Evolutionary conservation across 352 stramenopile species (phyloP).

Genomic region (Phytophthora foliorum): DNA sequence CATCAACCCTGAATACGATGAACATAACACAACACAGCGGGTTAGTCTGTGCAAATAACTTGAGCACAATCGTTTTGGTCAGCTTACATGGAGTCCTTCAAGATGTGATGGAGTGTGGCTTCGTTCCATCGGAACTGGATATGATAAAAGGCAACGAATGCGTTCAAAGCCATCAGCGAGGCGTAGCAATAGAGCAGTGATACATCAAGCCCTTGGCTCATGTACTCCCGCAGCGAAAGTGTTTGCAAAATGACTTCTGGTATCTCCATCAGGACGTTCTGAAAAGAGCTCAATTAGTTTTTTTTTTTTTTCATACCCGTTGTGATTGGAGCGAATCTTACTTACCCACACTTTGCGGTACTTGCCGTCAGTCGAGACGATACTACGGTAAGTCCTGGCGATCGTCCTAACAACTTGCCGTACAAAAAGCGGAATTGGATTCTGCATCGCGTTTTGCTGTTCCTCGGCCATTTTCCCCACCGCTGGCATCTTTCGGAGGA

Average conservation of each 20-base stretch:
- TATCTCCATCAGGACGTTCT: slow-evolving; percentile 45
- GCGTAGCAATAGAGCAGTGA: slow-evolving; percentile 46
- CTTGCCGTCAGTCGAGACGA: slow-evolving; percentile 30
- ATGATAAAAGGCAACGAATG: slow-evolving; percentile 43
- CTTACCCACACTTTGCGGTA: slow-evolving; percentile 44
- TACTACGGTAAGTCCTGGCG: slow-evolving; percentile 9
- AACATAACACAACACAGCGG: slow-evolving; percentile 1
- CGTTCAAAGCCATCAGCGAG: slow-evolving; percentile 49
- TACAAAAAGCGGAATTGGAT: not conserved
- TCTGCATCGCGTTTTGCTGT: not conserved
- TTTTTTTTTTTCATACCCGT: not conserved
- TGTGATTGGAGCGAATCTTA: not conserved
- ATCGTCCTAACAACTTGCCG: not conserved
- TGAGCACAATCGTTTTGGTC: not conserved
- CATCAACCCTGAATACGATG: slow-evolving; percentile 37
- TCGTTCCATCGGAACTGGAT: slow-evolving; percentile 48
- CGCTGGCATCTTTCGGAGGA: slow-evolving; percentile 1
- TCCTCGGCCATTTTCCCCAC: not conserved
- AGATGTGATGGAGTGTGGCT: slow-evolving; percentile 37
- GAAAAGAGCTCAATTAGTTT: too few species aligned
- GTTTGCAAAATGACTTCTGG: slow-evolving; percentile 43
- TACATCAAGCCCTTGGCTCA: slow-evolving; percentile 32
- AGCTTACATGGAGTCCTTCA: slow-evolving; percentile 52
- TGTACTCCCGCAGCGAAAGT: slow-evolving; percentile 35
- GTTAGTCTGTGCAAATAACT: not conserved